phyloP scores from a whole-genome alignment of 2,329 filamentous ascomycete species.

The Apiospora rasikravindrae region DNA sequence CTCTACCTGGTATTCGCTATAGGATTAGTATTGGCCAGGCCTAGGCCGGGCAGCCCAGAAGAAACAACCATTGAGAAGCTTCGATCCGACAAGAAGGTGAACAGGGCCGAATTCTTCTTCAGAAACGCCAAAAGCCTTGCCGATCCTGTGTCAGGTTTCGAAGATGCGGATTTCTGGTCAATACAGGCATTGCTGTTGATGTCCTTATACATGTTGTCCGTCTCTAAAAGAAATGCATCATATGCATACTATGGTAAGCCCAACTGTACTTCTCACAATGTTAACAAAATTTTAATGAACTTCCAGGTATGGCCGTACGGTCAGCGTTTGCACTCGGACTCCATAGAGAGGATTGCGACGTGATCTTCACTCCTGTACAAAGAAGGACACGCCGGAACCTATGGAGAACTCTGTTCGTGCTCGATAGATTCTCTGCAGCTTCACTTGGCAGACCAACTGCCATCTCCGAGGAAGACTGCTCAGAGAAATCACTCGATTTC shows the following conservation, averaged over 20 bases:
- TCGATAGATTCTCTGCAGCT: slow-evolving; percentile 67
- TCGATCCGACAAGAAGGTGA: slow-evolving; percentile 47
- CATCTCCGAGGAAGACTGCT: slow-evolving; percentile 68
- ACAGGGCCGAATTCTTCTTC: slow-evolving; percentile 68
- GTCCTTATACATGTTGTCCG: slow-evolving; percentile 66
- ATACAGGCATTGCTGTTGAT: slow-evolving; percentile 68
- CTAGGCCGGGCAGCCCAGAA: slow-evolving; percentile 54
- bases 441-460: slow-evolving; percentile 66
- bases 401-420: slow-evolving; percentile 68
- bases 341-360: slow-evolving; percentile 64
- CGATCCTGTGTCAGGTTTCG: slow-evolving; percentile 54
- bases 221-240: slow-evolving; percentile 67
- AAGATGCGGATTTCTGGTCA: slow-evolving; percentile 69
- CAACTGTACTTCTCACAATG: slow-evolving; percentile 10
- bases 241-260: slow-evolving; percentile 63
- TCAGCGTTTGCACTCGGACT: slow-evolving; percentile 67
- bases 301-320: slow-evolving; percentile 64
- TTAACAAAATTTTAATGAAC: not conserved
- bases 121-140: slow-evolving; percentile 60
- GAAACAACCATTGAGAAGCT: slow-evolving; percentile 57
- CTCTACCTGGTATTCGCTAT: slow-evolving; percentile 68
- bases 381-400: slow-evolving; percentile 58
- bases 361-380: slow-evolving; percentile 54
- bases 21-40: slow-evolving; percentile 63
- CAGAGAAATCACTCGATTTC: slow-evolving; percentile 49